Evolutionary conservation across 495 filamentous ascomycete genomes (phyloP).

Genomic region (Xylaria longipes): DNA sequence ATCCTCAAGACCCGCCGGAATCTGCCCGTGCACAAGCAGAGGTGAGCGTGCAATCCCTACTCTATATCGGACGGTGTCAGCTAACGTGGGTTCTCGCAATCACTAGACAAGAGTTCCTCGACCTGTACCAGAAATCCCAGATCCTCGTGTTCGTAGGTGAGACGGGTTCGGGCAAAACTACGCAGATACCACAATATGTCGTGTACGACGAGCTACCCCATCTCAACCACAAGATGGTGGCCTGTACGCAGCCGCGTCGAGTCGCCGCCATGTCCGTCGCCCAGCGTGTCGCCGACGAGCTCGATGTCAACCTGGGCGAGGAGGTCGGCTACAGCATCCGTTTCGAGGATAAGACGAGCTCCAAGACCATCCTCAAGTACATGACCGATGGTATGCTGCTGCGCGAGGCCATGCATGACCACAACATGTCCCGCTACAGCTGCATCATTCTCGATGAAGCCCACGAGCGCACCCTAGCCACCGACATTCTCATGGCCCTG

Average conservation of each 20-base stretch:
- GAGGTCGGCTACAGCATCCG: constrained; percentile 99
- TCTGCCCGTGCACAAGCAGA: constrained; percentile 88
- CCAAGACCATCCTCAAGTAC: constrained; percentile 95
- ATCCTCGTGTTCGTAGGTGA: constrained; percentile 99
- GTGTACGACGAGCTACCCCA: constrained; percentile 96
- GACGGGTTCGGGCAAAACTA: constrained; percentile 99
- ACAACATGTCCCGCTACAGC: constrained; percentile 88
- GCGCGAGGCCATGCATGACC: constrained; percentile 97
- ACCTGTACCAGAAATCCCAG: constrained; percentile 89
- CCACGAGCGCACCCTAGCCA: constrained; percentile 94
- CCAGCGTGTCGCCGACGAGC: constrained; percentile 95
- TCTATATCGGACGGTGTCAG: neutral
- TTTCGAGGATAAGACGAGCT: constrained; percentile 93
- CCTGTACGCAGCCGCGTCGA: constrained; percentile 97
- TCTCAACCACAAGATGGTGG: constrained; percentile 81
- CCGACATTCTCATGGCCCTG: constrained; percentile 94
- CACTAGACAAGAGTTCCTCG: constrained; percentile 86
- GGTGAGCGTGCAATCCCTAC: constrained; percentile 55
- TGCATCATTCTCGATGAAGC: constrained; percentile 99
- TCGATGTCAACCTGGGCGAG: constrained; percentile 92
- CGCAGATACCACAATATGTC: constrained; percentile 98
- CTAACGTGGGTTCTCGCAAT: neutral
- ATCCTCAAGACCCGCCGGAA: constrained; percentile 84
- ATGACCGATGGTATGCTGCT: constrained; percentile 99
- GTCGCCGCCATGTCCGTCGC: constrained; percentile 99